These are phyloP conservation scores for Fusarium sp. DNA, from an alignment of 2,329 filamentous ascomycete species.

Conservation along the genomic window DNA sequence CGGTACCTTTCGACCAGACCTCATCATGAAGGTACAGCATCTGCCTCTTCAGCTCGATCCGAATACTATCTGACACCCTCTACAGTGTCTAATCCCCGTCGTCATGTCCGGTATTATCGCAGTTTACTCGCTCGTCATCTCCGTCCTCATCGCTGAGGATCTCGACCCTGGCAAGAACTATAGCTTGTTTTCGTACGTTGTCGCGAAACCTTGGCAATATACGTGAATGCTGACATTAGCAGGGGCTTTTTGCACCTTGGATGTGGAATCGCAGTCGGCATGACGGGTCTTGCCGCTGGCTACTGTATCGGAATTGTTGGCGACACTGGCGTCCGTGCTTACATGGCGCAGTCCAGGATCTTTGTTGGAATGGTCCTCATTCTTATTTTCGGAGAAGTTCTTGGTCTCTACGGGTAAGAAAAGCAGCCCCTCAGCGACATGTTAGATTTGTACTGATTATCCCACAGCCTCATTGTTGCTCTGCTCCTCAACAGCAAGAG, in stretches of 20 bases:
- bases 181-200: constrained; percentile 82
- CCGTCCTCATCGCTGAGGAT: constrained; percentile 94
- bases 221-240: constrained; percentile 38
- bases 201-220: neutral
- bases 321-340: constrained; percentile 91
- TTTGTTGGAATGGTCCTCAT: constrained; percentile 99
- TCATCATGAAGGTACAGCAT: constrained; percentile 86
- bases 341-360: constrained; percentile 95
- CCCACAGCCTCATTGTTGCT: constrained; percentile 83
- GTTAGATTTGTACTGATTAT: constrained; percentile 13
- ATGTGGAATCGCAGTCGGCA: constrained; percentile 88
- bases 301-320: constrained; percentile 97
- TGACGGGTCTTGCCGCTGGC: constrained; percentile 92
- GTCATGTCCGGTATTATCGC: constrained; percentile 99
- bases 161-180: constrained; percentile 80
- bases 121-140: constrained; percentile 96
- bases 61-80: constrained; percentile 26
- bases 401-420: constrained; percentile 93
- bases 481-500: constrained; percentile 92
- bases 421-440: constrained; percentile 1
- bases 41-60: neutral
- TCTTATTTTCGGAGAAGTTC: constrained; percentile 96
- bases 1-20: constrained; percentile 84
- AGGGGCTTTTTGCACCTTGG: constrained; percentile 95
- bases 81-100: constrained; percentile 83